Evolutionary conservation across 805 yeast species (phyloP), one percentile per base, ranked within the genome.

Genomic region (Cyberlindnera mississippiensis): DNA sequence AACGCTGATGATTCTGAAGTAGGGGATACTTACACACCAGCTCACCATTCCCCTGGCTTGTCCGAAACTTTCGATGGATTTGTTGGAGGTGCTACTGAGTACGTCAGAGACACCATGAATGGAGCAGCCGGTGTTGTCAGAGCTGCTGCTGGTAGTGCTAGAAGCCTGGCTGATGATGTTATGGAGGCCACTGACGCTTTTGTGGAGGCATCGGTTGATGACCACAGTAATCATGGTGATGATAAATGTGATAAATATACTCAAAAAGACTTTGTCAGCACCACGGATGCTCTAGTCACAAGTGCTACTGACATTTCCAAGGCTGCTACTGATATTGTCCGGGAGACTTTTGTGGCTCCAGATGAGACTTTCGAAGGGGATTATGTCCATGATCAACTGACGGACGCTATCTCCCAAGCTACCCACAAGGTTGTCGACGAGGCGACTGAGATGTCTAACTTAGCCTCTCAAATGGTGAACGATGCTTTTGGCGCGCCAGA

Each of bases 401-500:
- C n/a, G 2, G 4, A 29, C 8, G 40, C 28, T 6, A 20, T 33
- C 12, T 36, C 37, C 1, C 12, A 15, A 16, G 29, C 14, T n/a
- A 27, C 29, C 27, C 11, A n/a, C 40, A 5, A 6, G n/a, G 6
- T 5, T 34, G 10, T 6, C 33, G 10, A 16, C 15, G 14, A 33
- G 27, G 19, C 19, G 12, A 14, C 24, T 11, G 31, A 30, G 11
- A 26, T 32, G 2, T 34, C 41, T 10, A 35, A 27, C 9, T 38
- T 39, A 11, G 40, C 37, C 13, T 35, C 16, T 26, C 8, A 15
- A 3, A 26, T 33, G 33, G 35, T 3, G 26, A 27, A 37, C 9
- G 39, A 34, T 11, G 45, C 45, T 4, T 37, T 42, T 27, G 13
- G 16, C 16, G 38, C 37, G 3, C 41, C 43, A 11, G 43, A 44